phyloP scores from a whole-genome alignment of 768 basidiomycete species.

The Pleurotus citrinopileatus region DNA sequence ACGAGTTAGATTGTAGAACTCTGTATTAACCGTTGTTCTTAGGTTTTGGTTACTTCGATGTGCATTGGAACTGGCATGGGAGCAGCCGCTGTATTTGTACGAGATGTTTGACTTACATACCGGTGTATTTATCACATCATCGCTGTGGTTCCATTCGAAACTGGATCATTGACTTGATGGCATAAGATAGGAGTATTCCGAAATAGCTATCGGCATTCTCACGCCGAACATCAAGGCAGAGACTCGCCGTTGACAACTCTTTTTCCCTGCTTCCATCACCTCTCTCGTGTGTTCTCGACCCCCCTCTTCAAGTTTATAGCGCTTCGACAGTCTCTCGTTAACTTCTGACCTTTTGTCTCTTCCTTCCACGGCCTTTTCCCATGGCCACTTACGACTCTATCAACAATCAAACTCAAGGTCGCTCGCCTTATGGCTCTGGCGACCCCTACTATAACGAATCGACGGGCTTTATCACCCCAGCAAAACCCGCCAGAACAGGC shows the following conservation, averaged over 20 bases:
- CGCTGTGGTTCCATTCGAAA: too few species aligned
- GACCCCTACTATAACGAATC: conserved; percentile 71
- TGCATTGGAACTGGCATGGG: conserved; percentile 92
- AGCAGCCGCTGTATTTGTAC: conserved; percentile 74
- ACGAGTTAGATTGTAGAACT: conserved; percentile 4
- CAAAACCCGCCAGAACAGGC: conserved; percentile 43
- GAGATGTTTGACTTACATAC: conserved; percentile 38
- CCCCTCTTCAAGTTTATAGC: neutral
- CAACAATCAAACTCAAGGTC: conserved; percentile 24
- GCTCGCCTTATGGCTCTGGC: conserved; percentile 54
- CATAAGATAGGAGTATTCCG: conserved; percentile 20
- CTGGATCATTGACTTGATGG: too few species aligned
- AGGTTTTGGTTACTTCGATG: conserved; percentile 88
- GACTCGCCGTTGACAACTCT: conserved; percentile 4
- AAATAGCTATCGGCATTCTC: conserved; percentile 9
- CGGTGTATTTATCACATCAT: too few species aligned
- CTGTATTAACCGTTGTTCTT: conserved; percentile 8
- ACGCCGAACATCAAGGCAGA: conserved; percentile 8
- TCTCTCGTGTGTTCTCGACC: neutral
- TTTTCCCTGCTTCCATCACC: neutral
- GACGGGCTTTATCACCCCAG: conserved; percentile 63
- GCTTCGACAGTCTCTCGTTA: conserved; percentile 6
- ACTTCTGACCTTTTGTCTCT: conserved; percentile 5
- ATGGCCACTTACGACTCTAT: conserved; percentile 13
- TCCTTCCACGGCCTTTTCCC: neutral